Conservation (phyloP, 495 filamentous ascomycete genomes). For the Trichoderma orchidacearum region DNA sequence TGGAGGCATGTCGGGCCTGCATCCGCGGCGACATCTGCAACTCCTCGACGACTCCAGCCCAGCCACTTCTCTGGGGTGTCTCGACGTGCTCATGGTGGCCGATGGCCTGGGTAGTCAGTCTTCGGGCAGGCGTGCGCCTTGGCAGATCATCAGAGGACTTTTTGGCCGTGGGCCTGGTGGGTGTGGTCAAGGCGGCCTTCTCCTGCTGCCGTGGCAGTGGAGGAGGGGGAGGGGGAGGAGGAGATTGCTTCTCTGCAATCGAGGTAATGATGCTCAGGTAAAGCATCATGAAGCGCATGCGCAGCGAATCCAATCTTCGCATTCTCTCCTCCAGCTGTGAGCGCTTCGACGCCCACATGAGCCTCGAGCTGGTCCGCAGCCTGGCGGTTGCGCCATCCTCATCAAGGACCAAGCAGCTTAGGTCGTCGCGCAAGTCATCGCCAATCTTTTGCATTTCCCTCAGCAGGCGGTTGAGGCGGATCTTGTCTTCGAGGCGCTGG, state of each 20-base stretch:
- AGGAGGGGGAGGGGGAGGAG: not conserved
- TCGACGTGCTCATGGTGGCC: constrained; percentile 24
- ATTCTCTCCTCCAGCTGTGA: constrained; percentile 32
- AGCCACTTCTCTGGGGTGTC: constrained; percentile 25
- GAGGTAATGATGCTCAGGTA: constrained; percentile 37
- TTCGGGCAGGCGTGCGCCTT: constrained; percentile 23
- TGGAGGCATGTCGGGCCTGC: constrained; percentile 35
- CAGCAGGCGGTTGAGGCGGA: constrained; percentile 33
- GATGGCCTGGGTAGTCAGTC: constrained; percentile 29
- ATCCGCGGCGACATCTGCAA: constrained; percentile 36
- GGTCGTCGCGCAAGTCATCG: constrained; percentile 34
- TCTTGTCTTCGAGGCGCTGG: constrained; percentile 34
- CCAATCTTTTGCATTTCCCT: constrained; percentile 43
- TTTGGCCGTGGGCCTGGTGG: constrained; percentile 12
- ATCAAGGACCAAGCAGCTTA: constrained; percentile 31
- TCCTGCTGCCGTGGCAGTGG: constrained; percentile 5
- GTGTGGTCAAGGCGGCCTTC: constrained; percentile 5
- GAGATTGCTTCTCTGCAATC: constrained; percentile 18
- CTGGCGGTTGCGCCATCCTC: constrained; percentile 23
- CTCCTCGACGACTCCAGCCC: constrained; percentile 39
- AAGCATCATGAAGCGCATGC: constrained; percentile 43
- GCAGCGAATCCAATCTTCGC: constrained; percentile 44
- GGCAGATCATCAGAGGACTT: constrained; percentile 15
- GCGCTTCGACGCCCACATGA: constrained; percentile 35
- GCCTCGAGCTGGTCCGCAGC: constrained; percentile 23